These are phyloP conservation scores for Alnus glutinosa DNA, from an alignment of 306 rosid species.

Conservation along the genomic window DNA sequence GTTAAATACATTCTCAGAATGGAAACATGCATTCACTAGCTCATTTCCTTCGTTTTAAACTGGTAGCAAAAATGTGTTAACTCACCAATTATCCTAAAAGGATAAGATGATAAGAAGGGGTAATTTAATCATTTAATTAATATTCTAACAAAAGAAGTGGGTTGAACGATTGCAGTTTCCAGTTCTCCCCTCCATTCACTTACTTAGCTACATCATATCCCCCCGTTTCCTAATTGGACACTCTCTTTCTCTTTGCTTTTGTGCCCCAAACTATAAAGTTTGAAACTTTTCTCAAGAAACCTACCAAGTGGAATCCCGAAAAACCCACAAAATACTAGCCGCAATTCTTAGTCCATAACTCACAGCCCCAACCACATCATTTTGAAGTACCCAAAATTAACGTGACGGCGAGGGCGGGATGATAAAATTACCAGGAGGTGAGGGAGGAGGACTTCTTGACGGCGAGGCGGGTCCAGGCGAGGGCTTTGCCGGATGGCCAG, in stretches of 20 bases:
- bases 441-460: slow-evolving; percentile 74
- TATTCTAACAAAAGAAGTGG: no score
- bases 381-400: no score
- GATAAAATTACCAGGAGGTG: slow-evolving; percentile 49
- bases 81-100: no score
- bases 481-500: slow-evolving; percentile 70
- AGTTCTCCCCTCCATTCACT: not conserved
- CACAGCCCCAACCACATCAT: not conserved
- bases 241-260: not conserved
- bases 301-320: not conserved
- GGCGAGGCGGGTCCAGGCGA: slow-evolving; percentile 84
- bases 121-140: no score
- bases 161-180: no score
- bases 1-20: not conserved
- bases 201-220: not conserved
- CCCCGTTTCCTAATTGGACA: not conserved
- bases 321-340: not conserved
- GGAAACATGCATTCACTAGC: not conserved
- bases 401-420: not conserved
- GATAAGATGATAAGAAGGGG: no score
- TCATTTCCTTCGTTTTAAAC: not conserved
- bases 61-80: no score
- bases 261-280: not conserved
- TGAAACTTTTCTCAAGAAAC: not conserved
- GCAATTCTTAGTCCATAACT: not conserved